These are phyloP conservation scores for Dendrothele bispora DNA, from an alignment of 768 basidiomycete genomes.

Conservation along the genomic window DNA sequence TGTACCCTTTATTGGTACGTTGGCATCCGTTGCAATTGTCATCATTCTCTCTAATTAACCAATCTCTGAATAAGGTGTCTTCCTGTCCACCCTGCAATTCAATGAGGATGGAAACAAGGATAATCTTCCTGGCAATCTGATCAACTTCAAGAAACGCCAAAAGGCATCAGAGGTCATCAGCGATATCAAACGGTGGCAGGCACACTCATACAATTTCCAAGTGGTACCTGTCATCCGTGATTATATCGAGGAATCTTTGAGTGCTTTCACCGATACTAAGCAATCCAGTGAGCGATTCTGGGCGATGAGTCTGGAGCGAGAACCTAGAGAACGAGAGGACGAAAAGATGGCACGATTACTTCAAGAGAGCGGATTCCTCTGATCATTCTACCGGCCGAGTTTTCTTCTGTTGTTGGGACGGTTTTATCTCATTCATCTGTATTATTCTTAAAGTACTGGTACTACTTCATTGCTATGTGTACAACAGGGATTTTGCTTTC, in stretches of 20 bases:
- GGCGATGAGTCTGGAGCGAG: slow-evolving; percentile 81
- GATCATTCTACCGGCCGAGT: background rate
- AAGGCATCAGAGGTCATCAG: slow-evolving; percentile 95
- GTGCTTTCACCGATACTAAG: slow-evolving; percentile 63
- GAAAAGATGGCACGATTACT: slow-evolving; percentile 93
- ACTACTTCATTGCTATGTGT: slow-evolving; percentile 1
- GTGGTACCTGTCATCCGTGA: slow-evolving; percentile 63
- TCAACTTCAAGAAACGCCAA: slow-evolving; percentile 96
- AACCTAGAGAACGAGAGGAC: slow-evolving; percentile 93
- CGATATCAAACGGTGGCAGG: slow-evolving; percentile 96
- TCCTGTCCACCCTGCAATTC: slow-evolving; percentile 95
- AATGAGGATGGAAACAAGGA: slow-evolving; percentile 97
- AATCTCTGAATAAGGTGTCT: slow-evolving; percentile 64
- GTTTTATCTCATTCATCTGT: background rate
- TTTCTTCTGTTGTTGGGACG: background rate
- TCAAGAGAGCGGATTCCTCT: slow-evolving; percentile 88
- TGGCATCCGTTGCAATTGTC: background rate
- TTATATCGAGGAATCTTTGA: slow-evolving; percentile 80
- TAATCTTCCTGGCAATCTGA: slow-evolving; percentile 69
- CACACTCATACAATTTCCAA: slow-evolving; percentile 84
- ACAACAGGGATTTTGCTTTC: slow-evolving; percentile 1
- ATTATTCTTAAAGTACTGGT: slow-evolving; percentile 1
- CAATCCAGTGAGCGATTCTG: slow-evolving; percentile 81
- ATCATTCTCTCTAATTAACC: slow-evolving; percentile 1
- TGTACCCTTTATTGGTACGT: slow-evolving; percentile 92